A percentile compares a stretch with the other conserved stretches of the same genome.
phyloP scores from a whole-genome alignment of 2,329 filamentous ascomycete species.

The Rhytidhysteron rufulum region DNA sequence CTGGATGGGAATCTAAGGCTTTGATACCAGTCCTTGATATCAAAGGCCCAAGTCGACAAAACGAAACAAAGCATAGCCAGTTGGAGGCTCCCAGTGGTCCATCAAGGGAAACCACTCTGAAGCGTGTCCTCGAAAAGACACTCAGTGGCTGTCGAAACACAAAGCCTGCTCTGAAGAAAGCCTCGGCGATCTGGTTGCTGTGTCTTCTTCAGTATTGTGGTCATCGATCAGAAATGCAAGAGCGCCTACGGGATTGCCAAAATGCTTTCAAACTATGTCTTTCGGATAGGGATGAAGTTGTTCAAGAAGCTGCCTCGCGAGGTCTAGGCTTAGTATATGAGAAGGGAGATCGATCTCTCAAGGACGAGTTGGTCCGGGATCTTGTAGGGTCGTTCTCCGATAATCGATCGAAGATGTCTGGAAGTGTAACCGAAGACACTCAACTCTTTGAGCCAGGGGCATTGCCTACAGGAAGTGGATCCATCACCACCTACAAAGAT shows the following conservation, averaged over 20 bases:
- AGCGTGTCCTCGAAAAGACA: slow-evolving; percentile 64
- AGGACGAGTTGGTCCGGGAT: slow-evolving; percentile 79
- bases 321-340: slow-evolving; percentile 93
- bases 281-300: slow-evolving; percentile 83
- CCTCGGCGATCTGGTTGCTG: slow-evolving; percentile 92
- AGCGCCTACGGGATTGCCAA: slow-evolving; percentile 73
- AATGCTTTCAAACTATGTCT: slow-evolving; percentile 83
- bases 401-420: slow-evolving; percentile 62
- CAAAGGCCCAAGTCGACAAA: slow-evolving; percentile 47
- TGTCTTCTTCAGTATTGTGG: slow-evolving; percentile 89
- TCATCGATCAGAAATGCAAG: slow-evolving; percentile 69
- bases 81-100: slow-evolving; percentile 28
- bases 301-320: slow-evolving; percentile 91
- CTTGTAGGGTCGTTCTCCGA: slow-evolving; percentile 84
- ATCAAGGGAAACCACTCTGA: slow-evolving; percentile 41
- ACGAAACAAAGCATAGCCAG: slow-evolving; percentile 27
- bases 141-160: slow-evolving; percentile 74
- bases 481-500: slow-evolving; percentile 94
- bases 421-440: slow-evolving; percentile 83
- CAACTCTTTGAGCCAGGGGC: slow-evolving; percentile 91
- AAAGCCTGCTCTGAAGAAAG: slow-evolving; percentile 85
- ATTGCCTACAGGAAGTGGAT: slow-evolving; percentile 83
- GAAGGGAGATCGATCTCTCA: slow-evolving; percentile 76
- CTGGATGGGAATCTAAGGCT: slow-evolving; percentile 79
- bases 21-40: slow-evolving; percentile 74